A percentile compares a stretch with the other conserved stretches of the same genome.
phyloP scores from a whole-genome alignment of 192 early-diverging fungal species.

The Ambispora gerdemannii region DNA sequence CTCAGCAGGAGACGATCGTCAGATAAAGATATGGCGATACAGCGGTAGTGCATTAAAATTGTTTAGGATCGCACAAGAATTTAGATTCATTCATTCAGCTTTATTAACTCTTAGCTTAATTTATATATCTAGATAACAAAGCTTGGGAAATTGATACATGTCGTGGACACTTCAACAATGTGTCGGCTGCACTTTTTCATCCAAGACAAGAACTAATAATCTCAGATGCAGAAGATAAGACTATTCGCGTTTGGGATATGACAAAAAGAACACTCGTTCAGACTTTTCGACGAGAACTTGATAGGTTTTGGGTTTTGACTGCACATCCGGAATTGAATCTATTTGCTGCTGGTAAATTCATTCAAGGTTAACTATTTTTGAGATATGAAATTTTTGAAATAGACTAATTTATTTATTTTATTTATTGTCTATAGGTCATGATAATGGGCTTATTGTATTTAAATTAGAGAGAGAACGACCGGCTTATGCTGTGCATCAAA shows the following conservation, averaged over 20 bases:
- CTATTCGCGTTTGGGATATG: conserved; percentile 98
- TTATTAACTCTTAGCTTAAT: no score
- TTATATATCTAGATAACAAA: conserved; percentile 67
- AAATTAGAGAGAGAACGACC: conserved; percentile 98
- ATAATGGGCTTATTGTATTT: conserved; percentile 97
- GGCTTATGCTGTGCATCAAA: conserved; percentile 80
- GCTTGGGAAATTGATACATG: conserved; percentile 99
- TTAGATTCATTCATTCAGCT: no score
- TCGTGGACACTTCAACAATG: conserved; percentile 98
- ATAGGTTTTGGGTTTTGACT: conserved; percentile 92
- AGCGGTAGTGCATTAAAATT: conserved; percentile 83
- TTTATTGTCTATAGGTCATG: conserved; percentile 65
- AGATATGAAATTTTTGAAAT: not conserved
- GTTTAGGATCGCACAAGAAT: no score
- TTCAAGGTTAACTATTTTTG: not conserved
- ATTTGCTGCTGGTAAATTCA: conserved; percentile 83
- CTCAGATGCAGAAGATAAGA: conserved; percentile 93
- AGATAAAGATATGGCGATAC: conserved; percentile 98
- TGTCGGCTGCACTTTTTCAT: conserved; percentile 92
- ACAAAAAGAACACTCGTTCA: conserved; percentile 89
- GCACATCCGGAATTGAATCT: conserved; percentile 97
- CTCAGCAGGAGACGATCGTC: conserved; percentile 95
- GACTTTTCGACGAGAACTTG: conserved; percentile 96
- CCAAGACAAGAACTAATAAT: conserved; percentile 94
- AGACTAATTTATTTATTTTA: not conserved